These are phyloP conservation scores for Neurospora tetraspora DNA, from an alignment of 495 filamentous ascomycete species.

Conservation along the genomic window DNA sequence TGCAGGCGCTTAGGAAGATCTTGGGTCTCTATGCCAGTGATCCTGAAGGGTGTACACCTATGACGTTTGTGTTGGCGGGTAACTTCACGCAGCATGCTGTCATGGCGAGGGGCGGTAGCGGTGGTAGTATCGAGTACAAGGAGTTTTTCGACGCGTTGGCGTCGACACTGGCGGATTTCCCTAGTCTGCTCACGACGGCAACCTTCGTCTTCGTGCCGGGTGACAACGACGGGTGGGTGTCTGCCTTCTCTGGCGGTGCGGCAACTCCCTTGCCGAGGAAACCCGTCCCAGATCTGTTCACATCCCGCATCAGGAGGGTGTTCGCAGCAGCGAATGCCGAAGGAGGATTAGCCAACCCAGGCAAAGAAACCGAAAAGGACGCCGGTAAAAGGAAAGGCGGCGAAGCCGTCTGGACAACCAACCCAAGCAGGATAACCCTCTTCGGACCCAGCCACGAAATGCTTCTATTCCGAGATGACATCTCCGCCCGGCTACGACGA, in stretches of 20 bases:
- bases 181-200: slow-evolving; percentile 62
- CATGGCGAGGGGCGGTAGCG: slow-evolving; percentile 58
- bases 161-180: slow-evolving; percentile 73
- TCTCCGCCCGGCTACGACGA: slow-evolving; percentile 64
- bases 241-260: slow-evolving; percentile 76
- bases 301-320: slow-evolving; percentile 66
- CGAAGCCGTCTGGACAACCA: slow-evolving; percentile 78
- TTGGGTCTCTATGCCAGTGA: slow-evolving; percentile 58
- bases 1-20: slow-evolving; percentile 69
- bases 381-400: slow-evolving; percentile 46
- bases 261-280: slow-evolving; percentile 63
- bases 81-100: slow-evolving; percentile 72
- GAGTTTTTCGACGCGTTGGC: slow-evolving; percentile 87
- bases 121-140: slow-evolving; percentile 82
- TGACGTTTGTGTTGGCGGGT: slow-evolving; percentile 70
- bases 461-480: slow-evolving; percentile 76
- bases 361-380: slow-evolving; percentile 7
- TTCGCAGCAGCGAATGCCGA: slow-evolving; percentile 69
- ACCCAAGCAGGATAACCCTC: slow-evolving; percentile 67
- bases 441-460: slow-evolving; percentile 84
- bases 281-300: slow-evolving; percentile 75
- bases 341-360: slow-evolving; percentile 15
- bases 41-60: slow-evolving; percentile 54
- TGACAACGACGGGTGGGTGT: slow-evolving; percentile 90
- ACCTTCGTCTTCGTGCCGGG: slow-evolving; percentile 91